Conservation (phyloP, 768 basidiomycete genomes). For the Tephrocybe sp. region DNA sequence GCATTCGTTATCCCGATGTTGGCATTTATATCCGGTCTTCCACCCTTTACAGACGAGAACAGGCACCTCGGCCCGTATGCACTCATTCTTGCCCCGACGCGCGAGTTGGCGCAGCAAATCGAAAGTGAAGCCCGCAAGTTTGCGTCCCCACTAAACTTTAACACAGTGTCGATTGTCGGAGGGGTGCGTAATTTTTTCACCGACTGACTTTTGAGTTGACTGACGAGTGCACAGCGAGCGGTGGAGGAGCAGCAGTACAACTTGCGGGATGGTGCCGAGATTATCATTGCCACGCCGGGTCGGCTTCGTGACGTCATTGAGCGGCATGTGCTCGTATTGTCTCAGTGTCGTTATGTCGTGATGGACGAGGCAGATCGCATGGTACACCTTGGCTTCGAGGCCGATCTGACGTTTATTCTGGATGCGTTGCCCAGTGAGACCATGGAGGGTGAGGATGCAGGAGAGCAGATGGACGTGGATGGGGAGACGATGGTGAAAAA, state of each 20-base stretch:
- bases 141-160: slow-evolving; percentile 85
- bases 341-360: slow-evolving; percentile 97
- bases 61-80: slow-evolving; percentile 93
- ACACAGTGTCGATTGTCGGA: slow-evolving; percentile 97
- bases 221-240: slow-evolving; percentile 54
- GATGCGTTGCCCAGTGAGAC: slow-evolving; percentile 88
- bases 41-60: slow-evolving; percentile 88
- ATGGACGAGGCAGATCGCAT: slow-evolving; percentile 99
- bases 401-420: slow-evolving; percentile 90
- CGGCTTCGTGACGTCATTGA: slow-evolving; percentile 98
- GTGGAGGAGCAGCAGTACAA: slow-evolving; percentile 99
- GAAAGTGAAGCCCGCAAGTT: slow-evolving; percentile 93
- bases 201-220: too few relatives aligned
- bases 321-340: slow-evolving; percentile 90
- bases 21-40: slow-evolving; percentile 85
- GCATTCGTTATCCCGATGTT: slow-evolving; percentile 99
- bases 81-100: slow-evolving; percentile 93
- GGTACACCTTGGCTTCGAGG: slow-evolving; percentile 97
- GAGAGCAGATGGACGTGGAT: slow-evolving; percentile 79
- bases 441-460: slow-evolving; percentile 82
- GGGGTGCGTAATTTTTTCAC: slow-evolving; percentile 59
- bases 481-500: slow-evolving; percentile 67
- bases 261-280: slow-evolving; percentile 96
- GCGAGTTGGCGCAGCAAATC: slow-evolving; percentile 97
- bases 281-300: slow-evolving; percentile 98